Percentiles rank a stretch among this genome's conserved stretches.
Evolutionary conservation across 1,139 yeast species (phyloP).

Genomic region (Lodderomyces oxycetoniae): DNA sequence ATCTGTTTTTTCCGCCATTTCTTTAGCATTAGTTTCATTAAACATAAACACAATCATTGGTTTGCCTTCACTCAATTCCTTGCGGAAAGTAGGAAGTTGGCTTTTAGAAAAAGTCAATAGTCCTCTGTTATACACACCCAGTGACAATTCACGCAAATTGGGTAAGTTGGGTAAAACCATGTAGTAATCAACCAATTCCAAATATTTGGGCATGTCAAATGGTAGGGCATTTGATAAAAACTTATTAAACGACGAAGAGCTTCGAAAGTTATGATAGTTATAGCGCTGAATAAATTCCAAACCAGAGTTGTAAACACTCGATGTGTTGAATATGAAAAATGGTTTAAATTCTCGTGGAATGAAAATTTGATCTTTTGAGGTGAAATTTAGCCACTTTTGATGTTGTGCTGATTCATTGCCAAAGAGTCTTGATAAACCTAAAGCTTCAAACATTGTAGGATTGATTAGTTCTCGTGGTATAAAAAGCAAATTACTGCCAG

Average conservation of each 20-base stretch:
- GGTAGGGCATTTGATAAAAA: slow-evolving; percentile 29
- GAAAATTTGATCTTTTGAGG: slow-evolving; percentile 11
- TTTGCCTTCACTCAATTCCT: slow-evolving; percentile 18
- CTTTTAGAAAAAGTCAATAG: slow-evolving; percentile 17
- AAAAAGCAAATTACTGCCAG: slow-evolving; percentile 16
- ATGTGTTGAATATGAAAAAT: slow-evolving; percentile 32
- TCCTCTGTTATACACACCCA: slow-evolving; percentile 17
- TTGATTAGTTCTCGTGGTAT: slow-evolving; percentile 23
- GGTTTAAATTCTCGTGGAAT: slow-evolving; percentile 27
- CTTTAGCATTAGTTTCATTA: slow-evolving; percentile 14
- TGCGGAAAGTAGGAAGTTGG: slow-evolving; percentile 21
- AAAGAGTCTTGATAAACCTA: slow-evolving; percentile 20
- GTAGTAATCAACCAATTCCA: slow-evolving; percentile 28
- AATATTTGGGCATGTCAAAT: slow-evolving; percentile 29
- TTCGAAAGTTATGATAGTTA: background rate
- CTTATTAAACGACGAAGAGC: slow-evolving; percentile 14
- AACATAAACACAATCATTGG: slow-evolving; percentile 36
- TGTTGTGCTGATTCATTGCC: slow-evolving; percentile 7
- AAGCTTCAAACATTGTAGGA: slow-evolving; percentile 16
- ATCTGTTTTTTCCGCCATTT: background rate
- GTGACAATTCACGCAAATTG: slow-evolving; percentile 2
- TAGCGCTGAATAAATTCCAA: slow-evolving; percentile 5
- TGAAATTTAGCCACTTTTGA: slow-evolving; percentile 12
- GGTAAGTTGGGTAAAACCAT: slow-evolving; percentile 27
- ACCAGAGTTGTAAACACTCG: slow-evolving; percentile 1